Conservation (phyloP, 257 asterid genomes). For the Schizonepeta tenuifolia region DNA sequence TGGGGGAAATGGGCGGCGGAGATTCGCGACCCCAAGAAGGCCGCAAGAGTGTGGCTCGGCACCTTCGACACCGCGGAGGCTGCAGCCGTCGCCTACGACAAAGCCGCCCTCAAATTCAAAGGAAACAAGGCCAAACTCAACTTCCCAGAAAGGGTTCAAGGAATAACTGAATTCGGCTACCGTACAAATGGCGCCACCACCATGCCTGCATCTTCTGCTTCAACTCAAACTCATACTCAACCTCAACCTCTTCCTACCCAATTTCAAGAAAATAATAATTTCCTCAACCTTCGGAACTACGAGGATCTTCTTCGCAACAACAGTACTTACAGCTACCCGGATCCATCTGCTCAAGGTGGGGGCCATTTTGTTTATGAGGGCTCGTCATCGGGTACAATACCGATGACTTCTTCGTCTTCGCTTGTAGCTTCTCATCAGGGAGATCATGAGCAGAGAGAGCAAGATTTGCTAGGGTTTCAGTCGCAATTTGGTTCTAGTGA, state of each 20-base stretch:
- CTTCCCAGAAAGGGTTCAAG: conserved; percentile 84
- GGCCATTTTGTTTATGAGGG: neutral
- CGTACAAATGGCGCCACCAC: conserved; percentile 13
- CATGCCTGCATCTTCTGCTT: neutral
- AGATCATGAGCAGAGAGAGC: conserved; percentile 31
- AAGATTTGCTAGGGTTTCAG: conserved; percentile 41
- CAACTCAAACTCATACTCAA: conserved; percentile 9
- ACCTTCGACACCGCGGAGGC: conserved; percentile 78
- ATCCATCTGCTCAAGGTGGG: neutral
- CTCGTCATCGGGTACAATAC: neutral
- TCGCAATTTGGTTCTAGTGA: conserved; percentile 38
- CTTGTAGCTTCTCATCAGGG: conserved; percentile 3
- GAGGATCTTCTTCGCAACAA: conserved; percentile 39
- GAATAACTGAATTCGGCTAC: conserved; percentile 39
- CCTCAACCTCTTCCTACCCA: neutral
- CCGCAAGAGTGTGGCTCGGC: conserved; percentile 86
- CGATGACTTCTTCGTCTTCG: neutral
- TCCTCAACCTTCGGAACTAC: conserved; percentile 43
- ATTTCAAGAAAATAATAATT: neutral
- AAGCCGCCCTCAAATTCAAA: conserved; percentile 80
- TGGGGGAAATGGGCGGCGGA: conserved; percentile 98
- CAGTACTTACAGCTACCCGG: conserved; percentile 24
- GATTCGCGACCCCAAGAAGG: conserved; percentile 82
- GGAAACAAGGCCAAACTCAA: conserved; percentile 91
- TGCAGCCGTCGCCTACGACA: conserved; percentile 81